A percentile compares a stretch with the other conserved stretches of the same genome.
Conservation (phyloP, 106 monocot species). For the Dendrobium catenatum region DNA sequence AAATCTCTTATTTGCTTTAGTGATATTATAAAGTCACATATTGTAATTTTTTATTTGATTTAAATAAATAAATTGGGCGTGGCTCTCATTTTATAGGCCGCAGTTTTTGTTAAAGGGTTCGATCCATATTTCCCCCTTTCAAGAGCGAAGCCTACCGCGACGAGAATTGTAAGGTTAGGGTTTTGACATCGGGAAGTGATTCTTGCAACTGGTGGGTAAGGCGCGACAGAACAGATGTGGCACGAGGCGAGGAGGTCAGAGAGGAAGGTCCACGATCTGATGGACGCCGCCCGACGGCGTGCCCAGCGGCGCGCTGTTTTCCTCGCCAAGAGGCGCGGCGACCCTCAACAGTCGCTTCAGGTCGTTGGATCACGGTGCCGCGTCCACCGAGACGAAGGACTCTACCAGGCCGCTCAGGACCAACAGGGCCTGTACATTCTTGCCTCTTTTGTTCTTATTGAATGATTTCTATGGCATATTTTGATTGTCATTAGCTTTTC, state of each 20-base stretch:
- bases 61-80: too few species aligned
- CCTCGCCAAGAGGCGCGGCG: conserved; percentile 82
- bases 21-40: too few species aligned
- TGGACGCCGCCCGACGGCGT: conserved; percentile 90
- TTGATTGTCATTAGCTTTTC: not conserved
- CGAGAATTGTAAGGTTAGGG: conserved; percentile 1
- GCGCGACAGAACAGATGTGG: conserved; percentile 49
- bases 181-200: not conserved
- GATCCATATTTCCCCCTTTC: too few species aligned
- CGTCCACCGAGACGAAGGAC: conserved; percentile 79
- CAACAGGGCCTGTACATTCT: conserved; percentile 81
- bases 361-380: conserved; percentile 72
- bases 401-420: conserved; percentile 91
- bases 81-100: too few species aligned
- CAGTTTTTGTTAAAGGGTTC: too few species aligned
- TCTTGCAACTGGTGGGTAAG: not conserved
- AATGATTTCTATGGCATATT: not conserved
- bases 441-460: not conserved
- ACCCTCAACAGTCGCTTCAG: conserved; percentile 91
- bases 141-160: not conserved
- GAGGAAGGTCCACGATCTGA: conserved; percentile 92
- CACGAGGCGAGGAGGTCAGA: conserved; percentile 97
- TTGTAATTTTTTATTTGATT: too few species aligned
- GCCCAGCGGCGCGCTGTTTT: conserved; percentile 81
- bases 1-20: too few species aligned